Evolutionary conservation across 805 yeast genomes (phyloP).

Genomic region (Brettanomyces custersianus): DNA sequence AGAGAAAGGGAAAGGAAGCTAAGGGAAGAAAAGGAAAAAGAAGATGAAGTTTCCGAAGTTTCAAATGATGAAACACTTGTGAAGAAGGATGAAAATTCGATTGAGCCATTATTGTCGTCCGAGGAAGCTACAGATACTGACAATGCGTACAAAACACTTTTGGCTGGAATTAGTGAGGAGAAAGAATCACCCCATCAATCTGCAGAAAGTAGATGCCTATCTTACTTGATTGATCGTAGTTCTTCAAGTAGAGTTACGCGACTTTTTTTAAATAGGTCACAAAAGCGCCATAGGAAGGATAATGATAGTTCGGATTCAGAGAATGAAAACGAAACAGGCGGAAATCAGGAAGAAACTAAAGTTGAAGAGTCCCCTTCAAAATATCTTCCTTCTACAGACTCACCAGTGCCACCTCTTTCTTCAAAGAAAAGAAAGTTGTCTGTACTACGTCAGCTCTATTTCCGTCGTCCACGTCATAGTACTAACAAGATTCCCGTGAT

Average conservation of each 20-base stretch:
- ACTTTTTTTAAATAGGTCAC: constrained; percentile 6
- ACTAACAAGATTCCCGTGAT: neutral
- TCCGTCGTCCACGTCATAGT: neutral
- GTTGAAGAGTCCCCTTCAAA: too few relatives aligned
- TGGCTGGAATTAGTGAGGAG: neutral
- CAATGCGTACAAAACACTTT: neutral
- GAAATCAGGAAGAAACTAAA: too few relatives aligned
- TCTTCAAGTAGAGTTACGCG: constrained; percentile 7
- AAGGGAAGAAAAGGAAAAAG: neutral
- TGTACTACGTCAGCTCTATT: constrained; percentile 2
- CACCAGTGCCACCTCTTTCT: neutral
- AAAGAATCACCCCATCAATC: neutral
- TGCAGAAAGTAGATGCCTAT: neutral
- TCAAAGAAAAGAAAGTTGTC: constrained; percentile 1
- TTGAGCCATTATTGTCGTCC: neutral
- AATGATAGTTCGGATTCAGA: too few relatives aligned
- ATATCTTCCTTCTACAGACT: too few relatives aligned
- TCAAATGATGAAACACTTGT: neutral
- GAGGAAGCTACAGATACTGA: neutral
- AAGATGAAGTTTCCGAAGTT: neutral
- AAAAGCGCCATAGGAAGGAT: constrained; percentile 1
- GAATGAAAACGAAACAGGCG: too few relatives aligned
- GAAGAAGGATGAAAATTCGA: neutral
- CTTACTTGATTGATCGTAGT: neutral
- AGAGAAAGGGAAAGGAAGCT: neutral